phyloP scores from a whole-genome alignment of 169 alveolate species.

The Blepharisma undulans region DNA sequence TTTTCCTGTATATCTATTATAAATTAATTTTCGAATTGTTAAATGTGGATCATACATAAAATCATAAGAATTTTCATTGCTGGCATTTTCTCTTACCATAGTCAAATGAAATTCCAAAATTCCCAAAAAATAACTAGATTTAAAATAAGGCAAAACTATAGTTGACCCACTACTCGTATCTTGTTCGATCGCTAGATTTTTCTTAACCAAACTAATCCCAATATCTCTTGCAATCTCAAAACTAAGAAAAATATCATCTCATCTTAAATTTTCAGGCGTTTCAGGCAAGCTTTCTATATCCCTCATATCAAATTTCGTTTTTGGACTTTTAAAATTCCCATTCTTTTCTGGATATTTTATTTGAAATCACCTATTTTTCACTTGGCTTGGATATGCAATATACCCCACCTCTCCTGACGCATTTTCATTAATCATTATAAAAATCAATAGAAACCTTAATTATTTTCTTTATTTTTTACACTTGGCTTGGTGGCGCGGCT shows the following conservation, averaged over 20 bases:
- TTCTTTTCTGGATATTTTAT: neutral
- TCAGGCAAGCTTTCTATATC: neutral
- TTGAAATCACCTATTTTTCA: neutral
- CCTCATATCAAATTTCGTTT: neutral
- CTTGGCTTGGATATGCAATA: neutral
- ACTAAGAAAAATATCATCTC: neutral
- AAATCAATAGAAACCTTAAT: neutral
- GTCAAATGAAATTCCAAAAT: neutral
- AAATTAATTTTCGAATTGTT: neutral
- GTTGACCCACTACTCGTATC: neutral
- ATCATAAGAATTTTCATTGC: neutral
- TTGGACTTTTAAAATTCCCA: neutral
- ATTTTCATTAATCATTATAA: neutral
- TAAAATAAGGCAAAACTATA: neutral
- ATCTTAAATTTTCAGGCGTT: neutral
- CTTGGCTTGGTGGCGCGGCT: slow-evolving; percentile 1
- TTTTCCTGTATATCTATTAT: neutral
- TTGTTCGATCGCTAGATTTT: neutral
- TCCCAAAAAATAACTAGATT: neutral
- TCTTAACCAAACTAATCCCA: neutral
- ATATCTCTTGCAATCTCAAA: neutral
- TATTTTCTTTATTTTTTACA: neutral
- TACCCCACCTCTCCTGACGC: neutral
- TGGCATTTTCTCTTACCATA: neutral
- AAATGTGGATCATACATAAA: neutral